phyloP scores from a whole-genome alignment of 306 rosid genomes.

The Inga oerstediana region DNA sequence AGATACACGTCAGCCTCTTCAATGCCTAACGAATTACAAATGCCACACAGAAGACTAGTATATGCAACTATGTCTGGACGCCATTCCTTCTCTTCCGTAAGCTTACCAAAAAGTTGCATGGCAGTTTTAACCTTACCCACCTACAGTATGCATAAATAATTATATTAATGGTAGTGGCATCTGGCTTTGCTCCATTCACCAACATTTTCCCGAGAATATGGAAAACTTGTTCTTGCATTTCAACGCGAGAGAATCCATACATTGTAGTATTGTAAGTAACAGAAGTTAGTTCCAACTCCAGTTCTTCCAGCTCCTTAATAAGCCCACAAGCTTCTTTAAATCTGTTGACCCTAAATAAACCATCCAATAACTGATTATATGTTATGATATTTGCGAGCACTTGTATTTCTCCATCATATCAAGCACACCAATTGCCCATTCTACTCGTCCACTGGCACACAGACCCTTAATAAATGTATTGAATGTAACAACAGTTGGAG shows the following conservation, averaged over 20 bases:
- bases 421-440: slow-evolving; percentile 62
- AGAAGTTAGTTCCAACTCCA: slow-evolving; percentile 47
- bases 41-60: slow-evolving; percentile 73
- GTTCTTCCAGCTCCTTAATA: slow-evolving; percentile 61
- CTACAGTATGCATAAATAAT: slow-evolving; percentile 59
- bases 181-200: slow-evolving; percentile 61
- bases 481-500: slow-evolving; percentile 72
- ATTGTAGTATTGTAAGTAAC: slow-evolving; percentile 78
- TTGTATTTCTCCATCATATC: slow-evolving; percentile 62
- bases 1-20: slow-evolving; percentile 73
- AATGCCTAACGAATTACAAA: slow-evolving; percentile 57
- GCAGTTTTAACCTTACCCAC: slow-evolving; percentile 64
- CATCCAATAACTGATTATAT: slow-evolving; percentile 76
- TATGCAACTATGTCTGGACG: slow-evolving; percentile 69
- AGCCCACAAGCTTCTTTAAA: slow-evolving; percentile 66
- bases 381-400: slow-evolving; percentile 70
- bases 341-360: slow-evolving; percentile 58
- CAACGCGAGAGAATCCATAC: slow-evolving; percentile 64
- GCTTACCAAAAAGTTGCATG: slow-evolving; percentile 53
- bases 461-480: slow-evolving; percentile 79
- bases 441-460: slow-evolving; percentile 59
- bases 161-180: slow-evolving; percentile 59
- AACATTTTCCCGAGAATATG: slow-evolving; percentile 72
- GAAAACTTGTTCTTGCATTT: slow-evolving; percentile 59
- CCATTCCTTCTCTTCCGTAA: slow-evolving; percentile 52